These are phyloP conservation scores for Leishmania tarentolae DNA, from an alignment of 208 protist genomes.

Conservation along the genomic window DNA sequence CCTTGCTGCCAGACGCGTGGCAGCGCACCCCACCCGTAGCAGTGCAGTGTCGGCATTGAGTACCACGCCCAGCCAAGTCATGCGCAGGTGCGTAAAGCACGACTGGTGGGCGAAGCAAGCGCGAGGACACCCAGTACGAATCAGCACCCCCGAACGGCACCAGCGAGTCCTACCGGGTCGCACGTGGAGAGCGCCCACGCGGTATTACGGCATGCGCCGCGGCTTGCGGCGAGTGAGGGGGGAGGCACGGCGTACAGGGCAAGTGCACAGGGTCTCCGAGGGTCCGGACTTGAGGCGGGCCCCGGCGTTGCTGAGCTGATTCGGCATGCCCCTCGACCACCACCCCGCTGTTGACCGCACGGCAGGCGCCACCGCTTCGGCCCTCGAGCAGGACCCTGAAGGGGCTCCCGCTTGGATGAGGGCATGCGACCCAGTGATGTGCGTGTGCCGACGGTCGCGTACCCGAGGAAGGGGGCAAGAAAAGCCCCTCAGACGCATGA, in stretches of 20 bases:
- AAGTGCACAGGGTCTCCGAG: neutral
- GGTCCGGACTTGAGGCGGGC: neutral
- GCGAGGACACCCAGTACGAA: neutral
- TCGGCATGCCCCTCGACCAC: too few species aligned
- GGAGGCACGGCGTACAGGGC: neutral
- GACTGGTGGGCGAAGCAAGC: neutral
- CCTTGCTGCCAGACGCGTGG: too few species aligned
- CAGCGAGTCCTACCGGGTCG: neutral
- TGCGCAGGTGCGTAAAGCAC: too few species aligned
- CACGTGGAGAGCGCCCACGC: neutral
- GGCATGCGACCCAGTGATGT: neutral
- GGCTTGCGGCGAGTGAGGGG: neutral
- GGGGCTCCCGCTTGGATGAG: neutral
- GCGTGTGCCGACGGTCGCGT: neutral
- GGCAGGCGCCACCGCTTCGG: neutral
- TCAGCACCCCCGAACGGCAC: neutral
- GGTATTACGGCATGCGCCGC: neutral
- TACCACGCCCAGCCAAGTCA: neutral
- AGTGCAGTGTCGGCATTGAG: neutral
- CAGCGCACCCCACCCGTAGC: too few species aligned
- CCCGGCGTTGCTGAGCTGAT: too few species aligned
- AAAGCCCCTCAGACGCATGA: neutral
- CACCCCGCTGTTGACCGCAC: too few species aligned
- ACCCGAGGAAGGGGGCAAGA: neutral
- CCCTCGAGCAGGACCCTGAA: neutral